Base-by-base conservation (phyloP, 371 early-diverging fungal species). In the Syncephalastrum racemosum region DNA sequence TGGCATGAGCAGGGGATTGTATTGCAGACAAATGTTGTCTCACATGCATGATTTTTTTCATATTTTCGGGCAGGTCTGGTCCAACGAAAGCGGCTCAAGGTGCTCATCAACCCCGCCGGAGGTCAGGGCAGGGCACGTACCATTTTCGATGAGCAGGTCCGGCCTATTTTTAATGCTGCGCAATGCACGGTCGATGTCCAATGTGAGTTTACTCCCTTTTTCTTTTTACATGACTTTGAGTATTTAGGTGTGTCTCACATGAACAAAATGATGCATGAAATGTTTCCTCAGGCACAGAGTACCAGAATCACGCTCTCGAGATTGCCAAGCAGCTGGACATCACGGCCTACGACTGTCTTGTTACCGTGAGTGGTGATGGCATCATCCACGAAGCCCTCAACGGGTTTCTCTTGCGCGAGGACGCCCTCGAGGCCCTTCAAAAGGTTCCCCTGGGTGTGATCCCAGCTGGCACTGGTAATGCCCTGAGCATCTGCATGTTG, bases 321-420 rank as follows among this genome's bases (percentile, higher is more conserved):
- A 81, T 90, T 54, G 85, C 84, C 6, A 74, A 66, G 40, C 71
- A 72, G 5, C 57, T 90, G 2, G 80, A 86, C 57, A 66, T 83
- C 22, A 54, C 67, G 1, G 59, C 68, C 14, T 91, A 75, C 57
- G 83, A 82, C 47, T 85, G 83, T 14, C 72, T 88, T 25, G 75
- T 87, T 4, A 75, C 87, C 24, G 77, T 90, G 39, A 85, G 88
- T 62, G 93, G 93, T 22, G 93, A 93, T 66, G 93, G 93, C 12
- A 79, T 90, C 3, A 72, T 89, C 27, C 90, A 93, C 58, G 93
- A 93, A 64, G 70, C 89, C 4, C 70, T 91, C 53, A 90, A 93
- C 58, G 91, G 91, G 1, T 71, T 90, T 25, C 67, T 89, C 66
- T 65, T 78, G 50, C 76, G 91, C 43, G 71, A 81, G 0, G 90